phyloP scores from a whole-genome alignment of 2,329 filamentous ascomycete species.

The Exophiala calicioides region DNA sequence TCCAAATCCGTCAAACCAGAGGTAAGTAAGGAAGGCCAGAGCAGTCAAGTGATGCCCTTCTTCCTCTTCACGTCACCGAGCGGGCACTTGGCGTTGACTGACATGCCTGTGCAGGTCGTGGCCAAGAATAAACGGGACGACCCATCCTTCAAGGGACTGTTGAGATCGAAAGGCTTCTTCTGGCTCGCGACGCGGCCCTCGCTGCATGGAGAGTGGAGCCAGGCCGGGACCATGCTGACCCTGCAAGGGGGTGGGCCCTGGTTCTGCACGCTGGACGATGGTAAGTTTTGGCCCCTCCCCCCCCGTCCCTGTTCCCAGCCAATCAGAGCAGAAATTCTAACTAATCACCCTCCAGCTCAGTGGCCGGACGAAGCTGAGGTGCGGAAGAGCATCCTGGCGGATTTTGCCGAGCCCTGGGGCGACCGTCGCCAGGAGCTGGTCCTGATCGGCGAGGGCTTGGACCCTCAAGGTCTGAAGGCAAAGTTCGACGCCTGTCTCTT shows the following conservation, averaged over 20 bases:
- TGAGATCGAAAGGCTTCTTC: constrained; percentile 49
- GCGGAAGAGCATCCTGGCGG: constrained; percentile 49
- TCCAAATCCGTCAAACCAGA: constrained; percentile 21
- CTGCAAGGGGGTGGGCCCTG: constrained; percentile 47
- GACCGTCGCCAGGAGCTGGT: constrained; percentile 72
- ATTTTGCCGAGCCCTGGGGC: constrained; percentile 60
- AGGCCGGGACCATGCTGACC: constrained; percentile 48
- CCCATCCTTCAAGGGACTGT: constrained; percentile 40
- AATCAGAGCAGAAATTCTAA: neutral
- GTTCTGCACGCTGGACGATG: constrained; percentile 44
- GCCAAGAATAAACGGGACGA: no score
- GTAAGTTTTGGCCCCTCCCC: constrained; percentile 5
- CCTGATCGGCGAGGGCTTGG: constrained; percentile 69
- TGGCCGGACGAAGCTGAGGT: constrained; percentile 54
- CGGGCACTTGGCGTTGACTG: no score
- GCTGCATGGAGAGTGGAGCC: constrained; percentile 48
- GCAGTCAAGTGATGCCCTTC: no score
- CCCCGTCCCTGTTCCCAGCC: neutral
- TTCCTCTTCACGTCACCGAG: no score
- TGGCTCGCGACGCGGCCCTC: constrained; percentile 46
- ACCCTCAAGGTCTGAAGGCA: constrained; percentile 53
- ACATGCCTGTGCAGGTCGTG: no score
- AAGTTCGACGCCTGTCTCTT: constrained; percentile 64
- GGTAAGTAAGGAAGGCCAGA: no score
- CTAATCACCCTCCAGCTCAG: constrained; percentile 43